These are phyloP conservation scores for Claviceps digitariae DNA, from an alignment of 2,329 filamentous ascomycete species.

Conservation along the genomic window DNA sequence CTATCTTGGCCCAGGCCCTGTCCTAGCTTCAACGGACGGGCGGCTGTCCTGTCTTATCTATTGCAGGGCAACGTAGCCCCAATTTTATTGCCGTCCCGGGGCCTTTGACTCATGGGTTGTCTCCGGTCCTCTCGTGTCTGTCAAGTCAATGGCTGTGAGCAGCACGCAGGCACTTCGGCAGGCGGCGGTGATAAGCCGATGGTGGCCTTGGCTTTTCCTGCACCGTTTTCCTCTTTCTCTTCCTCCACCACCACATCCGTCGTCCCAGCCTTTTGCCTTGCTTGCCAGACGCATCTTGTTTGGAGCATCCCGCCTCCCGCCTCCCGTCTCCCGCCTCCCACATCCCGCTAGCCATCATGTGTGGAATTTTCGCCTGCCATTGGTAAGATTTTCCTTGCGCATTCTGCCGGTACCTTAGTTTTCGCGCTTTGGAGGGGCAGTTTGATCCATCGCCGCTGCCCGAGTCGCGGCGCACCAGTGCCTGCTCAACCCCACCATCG, in stretches of 20 bases:
- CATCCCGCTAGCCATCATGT: conserved; percentile 50
- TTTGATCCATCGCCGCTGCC: conserved; percentile 8
- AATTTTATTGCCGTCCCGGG: conserved; percentile 3
- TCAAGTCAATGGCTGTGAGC: too few relatives aligned
- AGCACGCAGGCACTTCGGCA: too few relatives aligned
- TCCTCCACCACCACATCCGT: conserved; percentile 1
- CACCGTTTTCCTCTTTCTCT: not conserved
- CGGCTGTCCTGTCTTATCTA: too few relatives aligned
- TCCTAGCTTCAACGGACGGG: not conserved
- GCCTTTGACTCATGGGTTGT: conserved; percentile 8
- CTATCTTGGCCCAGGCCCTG: not conserved
- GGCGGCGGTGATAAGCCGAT: not conserved
- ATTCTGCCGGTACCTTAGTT: not conserved
- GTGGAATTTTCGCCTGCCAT: conserved; percentile 95
- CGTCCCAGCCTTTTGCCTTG: not conserved
- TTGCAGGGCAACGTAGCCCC: not conserved
- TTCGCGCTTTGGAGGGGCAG: conserved; percentile 16
- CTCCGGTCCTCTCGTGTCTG: not conserved
- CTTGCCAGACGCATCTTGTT: not conserved
- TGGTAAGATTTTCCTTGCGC: conserved; percentile 40
- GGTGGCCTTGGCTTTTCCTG: not conserved
- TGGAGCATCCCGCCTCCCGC: conserved; percentile 4
- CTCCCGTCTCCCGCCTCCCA: not conserved
- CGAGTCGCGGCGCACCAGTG: not conserved
- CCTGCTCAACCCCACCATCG: conserved; percentile 18